phyloP scores from a whole-genome alignment of 2,329 filamentous ascomycete species.

The Polychaeton citri region DNA sequence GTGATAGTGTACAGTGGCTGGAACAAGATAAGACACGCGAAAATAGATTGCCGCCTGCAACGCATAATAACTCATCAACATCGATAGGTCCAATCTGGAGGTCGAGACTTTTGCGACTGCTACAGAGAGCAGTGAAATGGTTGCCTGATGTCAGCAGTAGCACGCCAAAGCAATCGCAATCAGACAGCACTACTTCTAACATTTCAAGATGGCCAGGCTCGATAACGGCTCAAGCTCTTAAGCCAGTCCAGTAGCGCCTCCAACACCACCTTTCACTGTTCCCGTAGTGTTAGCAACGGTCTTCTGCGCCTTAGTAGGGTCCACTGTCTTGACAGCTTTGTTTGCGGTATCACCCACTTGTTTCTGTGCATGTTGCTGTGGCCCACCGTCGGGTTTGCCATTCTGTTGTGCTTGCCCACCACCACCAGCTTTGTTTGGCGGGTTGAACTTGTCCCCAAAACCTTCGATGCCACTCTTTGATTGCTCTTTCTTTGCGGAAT shows the following conservation, averaged over 20 bases:
- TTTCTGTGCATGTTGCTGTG: slow-evolving; percentile 6
- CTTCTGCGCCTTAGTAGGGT: slow-evolving; percentile 7
- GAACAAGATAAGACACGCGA: too few species aligned
- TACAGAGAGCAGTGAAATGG: too few species aligned
- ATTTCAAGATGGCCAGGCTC: too few species aligned
- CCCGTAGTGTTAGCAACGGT: slow-evolving; percentile 8
- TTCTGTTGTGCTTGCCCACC: slow-evolving; percentile 4
- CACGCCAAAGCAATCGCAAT: too few species aligned
- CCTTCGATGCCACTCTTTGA: slow-evolving; percentile 8
- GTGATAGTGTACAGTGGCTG: too few species aligned
- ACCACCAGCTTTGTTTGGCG: slow-evolving; percentile 8
- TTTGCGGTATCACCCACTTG: slow-evolving; percentile 5
- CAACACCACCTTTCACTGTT: slow-evolving; percentile 15
- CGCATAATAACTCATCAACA: too few species aligned
- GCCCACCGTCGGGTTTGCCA: slow-evolving; percentile 4
- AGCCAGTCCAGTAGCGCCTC: slow-evolving; percentile 12
- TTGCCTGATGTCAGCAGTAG: too few species aligned
- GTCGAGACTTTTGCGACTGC: too few species aligned
- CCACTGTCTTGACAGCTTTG: slow-evolving; percentile 10
- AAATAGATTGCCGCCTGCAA: too few species aligned
- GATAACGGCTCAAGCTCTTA: too few species aligned
- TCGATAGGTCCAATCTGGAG: too few species aligned
- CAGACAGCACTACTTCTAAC: too few species aligned
- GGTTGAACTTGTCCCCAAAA: slow-evolving; percentile 6
- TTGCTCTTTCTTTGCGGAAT: slow-evolving; percentile 5